These are phyloP conservation scores for Panaeolus cyanescens DNA, from an alignment of 768 basidiomycete species.

Conservation along the genomic window DNA sequence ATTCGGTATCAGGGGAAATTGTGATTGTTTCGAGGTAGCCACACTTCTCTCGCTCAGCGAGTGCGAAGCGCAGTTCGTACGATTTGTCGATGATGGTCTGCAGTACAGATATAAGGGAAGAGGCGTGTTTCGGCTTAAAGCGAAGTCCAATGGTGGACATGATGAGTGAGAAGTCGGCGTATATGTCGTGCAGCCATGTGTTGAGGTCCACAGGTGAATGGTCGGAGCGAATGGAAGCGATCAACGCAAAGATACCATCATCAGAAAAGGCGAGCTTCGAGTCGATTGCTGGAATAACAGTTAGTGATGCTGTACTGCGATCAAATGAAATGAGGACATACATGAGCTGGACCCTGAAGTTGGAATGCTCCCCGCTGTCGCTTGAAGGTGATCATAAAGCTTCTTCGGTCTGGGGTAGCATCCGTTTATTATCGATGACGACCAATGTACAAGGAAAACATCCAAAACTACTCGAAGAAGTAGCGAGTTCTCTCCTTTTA, in stretches of 20 bases:
- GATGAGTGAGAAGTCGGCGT: not conserved
- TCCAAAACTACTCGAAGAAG: conserved; percentile 14
- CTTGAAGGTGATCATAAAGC: not conserved
- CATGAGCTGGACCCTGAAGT: not conserved
- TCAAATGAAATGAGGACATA: not conserved
- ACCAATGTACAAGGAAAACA: conserved; percentile 25
- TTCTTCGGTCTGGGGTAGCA: conserved; percentile 20
- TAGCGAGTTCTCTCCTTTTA: not conserved
- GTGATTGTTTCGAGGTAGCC: not conserved
- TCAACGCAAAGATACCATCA: not conserved
- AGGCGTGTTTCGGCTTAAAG: not conserved
- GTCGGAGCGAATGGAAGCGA: not conserved
- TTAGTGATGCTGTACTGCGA: not conserved
- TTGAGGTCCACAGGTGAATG: not conserved
- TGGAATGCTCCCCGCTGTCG: not conserved
- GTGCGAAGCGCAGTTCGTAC: not conserved
- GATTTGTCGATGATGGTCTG: not conserved
- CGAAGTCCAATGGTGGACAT: not conserved
- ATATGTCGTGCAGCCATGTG: not conserved
- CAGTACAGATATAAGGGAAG: not conserved
- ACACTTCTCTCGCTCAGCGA: not conserved
- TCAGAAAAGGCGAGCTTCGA: not conserved
- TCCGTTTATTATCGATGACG: conserved; percentile 21
- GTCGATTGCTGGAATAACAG: not conserved
- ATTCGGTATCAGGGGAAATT: not conserved